Percentiles rank a stretch among this genome's conserved stretches.
phyloP scores from a whole-genome alignment of 2,329 filamentous ascomycete species.

The Trichoderma pleuroti region DNA sequence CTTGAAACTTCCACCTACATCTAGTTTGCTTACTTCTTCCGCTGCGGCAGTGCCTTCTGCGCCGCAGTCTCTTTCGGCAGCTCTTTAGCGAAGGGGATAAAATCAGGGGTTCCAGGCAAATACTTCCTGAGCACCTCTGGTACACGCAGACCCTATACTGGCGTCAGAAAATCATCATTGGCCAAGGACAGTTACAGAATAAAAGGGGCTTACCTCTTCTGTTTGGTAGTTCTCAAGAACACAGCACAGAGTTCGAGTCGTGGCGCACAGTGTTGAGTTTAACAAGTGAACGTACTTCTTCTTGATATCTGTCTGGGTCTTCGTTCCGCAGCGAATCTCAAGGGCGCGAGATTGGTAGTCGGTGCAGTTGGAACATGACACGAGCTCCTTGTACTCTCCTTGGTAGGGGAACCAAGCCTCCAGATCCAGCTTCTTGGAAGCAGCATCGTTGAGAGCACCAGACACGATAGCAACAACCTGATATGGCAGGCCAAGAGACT shows the following conservation, averaged over 20 bases:
- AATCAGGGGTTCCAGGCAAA: constrained; percentile 83
- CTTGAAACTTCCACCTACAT: background rate
- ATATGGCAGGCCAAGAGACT: constrained; percentile 84
- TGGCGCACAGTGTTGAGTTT: constrained; percentile 87
- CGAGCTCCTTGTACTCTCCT: constrained; percentile 96
- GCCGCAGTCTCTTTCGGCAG: constrained; percentile 63
- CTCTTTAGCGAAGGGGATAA: constrained; percentile 85
- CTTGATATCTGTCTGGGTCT: constrained; percentile 74
- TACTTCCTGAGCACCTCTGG: constrained; percentile 85
- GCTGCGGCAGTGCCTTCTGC: constrained; percentile 30
- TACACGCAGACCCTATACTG: constrained; percentile 65
- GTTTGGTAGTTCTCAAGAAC: constrained; percentile 97
- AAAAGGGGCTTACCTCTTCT: constrained; percentile 58
- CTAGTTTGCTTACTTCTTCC: constrained; percentile 33
- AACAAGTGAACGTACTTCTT: constrained; percentile 95
- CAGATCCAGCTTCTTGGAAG: constrained; percentile 88
- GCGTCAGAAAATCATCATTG: background rate
- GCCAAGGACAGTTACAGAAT: too few relatives aligned
- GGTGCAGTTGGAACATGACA: constrained; percentile 96
- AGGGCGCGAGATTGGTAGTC: constrained; percentile 95
- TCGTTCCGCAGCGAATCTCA: constrained; percentile 86
- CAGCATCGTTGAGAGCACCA: constrained; percentile 77
- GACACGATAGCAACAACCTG: constrained; percentile 92
- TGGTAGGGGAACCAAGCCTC: constrained; percentile 97
- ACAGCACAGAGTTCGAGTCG: constrained; percentile 88